phyloP scores from a whole-genome alignment of 108 stramenopile genomes.

The Nitzschia inconspicua region DNA sequence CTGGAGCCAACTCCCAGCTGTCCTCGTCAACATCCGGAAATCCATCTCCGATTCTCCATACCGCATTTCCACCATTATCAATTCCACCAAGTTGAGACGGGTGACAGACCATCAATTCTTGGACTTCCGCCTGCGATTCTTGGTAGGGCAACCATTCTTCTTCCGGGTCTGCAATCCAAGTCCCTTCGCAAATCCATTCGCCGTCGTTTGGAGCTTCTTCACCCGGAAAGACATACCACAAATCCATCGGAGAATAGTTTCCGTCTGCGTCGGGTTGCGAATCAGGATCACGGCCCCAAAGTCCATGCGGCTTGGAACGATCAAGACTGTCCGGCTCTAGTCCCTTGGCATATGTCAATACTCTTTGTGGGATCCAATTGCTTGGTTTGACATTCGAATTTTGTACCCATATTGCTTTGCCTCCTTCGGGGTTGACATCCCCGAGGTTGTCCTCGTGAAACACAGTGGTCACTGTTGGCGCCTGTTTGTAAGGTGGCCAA shows the following conservation, averaged over 20 bases:
- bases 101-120: neutral
- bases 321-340: constrained; percentile 14
- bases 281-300: constrained; percentile 15
- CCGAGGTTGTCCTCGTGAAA: neutral
- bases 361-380: no score
- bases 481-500: constrained; percentile 10
- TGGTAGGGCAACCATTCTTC: neutral
- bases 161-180: constrained; percentile 2
- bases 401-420: constrained; percentile 8
- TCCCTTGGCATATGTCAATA: constrained; percentile 1
- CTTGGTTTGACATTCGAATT: constrained; percentile 7
- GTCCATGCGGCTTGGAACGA: constrained; percentile 2
- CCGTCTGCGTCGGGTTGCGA: constrained; percentile 14
- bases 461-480: constrained; percentile 2
- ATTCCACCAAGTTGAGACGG: neutral
- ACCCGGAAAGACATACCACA: constrained; percentile 10
- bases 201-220: constrained; percentile 10
- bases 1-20: neutral
- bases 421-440: constrained; percentile 7
- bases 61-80: neutral
- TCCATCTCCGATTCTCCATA: constrained; percentile 11
- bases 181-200: constrained; percentile 17
- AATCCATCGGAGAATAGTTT: constrained; percentile 11
- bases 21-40: constrained; percentile 5
- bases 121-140: neutral